These are phyloP conservation scores for Blastomyces percursus DNA, from an alignment of 2,329 filamentous ascomycete species.

Conservation along the genomic window DNA sequence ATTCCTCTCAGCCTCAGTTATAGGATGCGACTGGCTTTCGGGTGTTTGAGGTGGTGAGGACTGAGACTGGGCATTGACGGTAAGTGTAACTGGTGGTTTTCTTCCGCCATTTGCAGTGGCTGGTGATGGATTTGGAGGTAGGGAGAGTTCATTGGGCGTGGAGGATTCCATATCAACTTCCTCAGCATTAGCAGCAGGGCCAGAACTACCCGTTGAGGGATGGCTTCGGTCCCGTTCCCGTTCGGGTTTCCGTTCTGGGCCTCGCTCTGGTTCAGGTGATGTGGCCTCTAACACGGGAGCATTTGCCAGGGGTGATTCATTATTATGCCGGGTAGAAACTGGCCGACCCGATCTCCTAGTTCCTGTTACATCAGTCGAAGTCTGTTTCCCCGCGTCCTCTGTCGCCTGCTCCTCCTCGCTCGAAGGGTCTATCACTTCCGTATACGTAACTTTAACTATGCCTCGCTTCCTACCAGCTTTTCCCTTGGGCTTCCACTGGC, in stretches of 20 bases:
- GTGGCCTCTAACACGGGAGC: not conserved
- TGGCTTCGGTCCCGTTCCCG: not conserved
- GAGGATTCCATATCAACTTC: not conserved
- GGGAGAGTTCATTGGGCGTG: not conserved
- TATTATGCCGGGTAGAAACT: not conserved
- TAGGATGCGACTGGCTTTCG: constrained; percentile 7
- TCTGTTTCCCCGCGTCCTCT: not conserved
- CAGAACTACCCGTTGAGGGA: not conserved
- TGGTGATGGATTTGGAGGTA: not conserved
- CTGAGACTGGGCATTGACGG: not conserved
- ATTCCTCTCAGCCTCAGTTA: constrained; percentile 22
- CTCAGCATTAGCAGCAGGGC: not conserved
- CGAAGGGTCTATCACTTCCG: not conserved
- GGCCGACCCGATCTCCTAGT: not conserved
- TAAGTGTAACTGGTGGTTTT: not conserved
- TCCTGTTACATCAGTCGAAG: not conserved
- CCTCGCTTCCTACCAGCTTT: not conserved
- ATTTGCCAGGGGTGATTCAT: not conserved
- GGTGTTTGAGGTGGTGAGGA: not conserved
- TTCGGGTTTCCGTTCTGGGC: not conserved
- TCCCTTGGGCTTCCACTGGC: not conserved
- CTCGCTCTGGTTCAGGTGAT: not conserved
- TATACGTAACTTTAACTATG: not conserved
- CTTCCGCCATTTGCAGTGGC: no score
- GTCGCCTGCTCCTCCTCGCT: not conserved